phyloP scores from a whole-genome alignment of 352 stramenopile genomes.

The Phytophthora niederhauseri region DNA sequence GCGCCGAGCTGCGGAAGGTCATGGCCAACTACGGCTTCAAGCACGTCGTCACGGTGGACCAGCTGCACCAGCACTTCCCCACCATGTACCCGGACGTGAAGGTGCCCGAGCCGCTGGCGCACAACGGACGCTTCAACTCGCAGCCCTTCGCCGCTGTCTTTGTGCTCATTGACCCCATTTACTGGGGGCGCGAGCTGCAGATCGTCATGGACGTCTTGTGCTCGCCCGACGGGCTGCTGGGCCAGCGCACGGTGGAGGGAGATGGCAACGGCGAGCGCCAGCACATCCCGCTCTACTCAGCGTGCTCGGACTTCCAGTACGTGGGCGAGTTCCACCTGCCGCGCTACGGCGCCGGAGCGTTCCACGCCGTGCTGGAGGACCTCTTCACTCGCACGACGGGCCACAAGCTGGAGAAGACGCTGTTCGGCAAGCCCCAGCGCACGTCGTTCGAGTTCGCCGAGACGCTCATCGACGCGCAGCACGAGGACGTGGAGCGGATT shows the following conservation, averaged over 20 bases:
- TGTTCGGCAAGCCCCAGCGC: constrained; percentile 81
- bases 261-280: constrained; percentile 49
- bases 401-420: constrained; percentile 69
- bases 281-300: constrained; percentile 81
- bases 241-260: constrained; percentile 37
- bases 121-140: constrained; percentile 58
- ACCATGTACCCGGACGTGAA: constrained; percentile 85
- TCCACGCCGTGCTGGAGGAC: constrained; percentile 81
- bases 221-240: constrained; percentile 57
- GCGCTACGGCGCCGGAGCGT: constrained; percentile 80
- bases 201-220: constrained; percentile 80
- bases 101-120: constrained; percentile 38
- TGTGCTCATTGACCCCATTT: constrained; percentile 80
- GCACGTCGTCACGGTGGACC: constrained; percentile 79
- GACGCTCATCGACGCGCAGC: constrained; percentile 75
- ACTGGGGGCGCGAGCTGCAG: constrained; percentile 79
- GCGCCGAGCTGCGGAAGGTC: constrained; percentile 58
- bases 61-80: constrained; percentile 81
- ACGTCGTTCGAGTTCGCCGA: constrained; percentile 82
- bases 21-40: constrained; percentile 86
- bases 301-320: constrained; percentile 90
- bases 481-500: constrained; percentile 66
- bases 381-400: constrained; percentile 85
- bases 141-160: constrained; percentile 71
- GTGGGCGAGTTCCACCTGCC: constrained; percentile 86